Evolutionary conservation across 2,329 filamentous ascomycete genomes (phyloP).

Genomic region (Xylariaceae sp.): DNA sequence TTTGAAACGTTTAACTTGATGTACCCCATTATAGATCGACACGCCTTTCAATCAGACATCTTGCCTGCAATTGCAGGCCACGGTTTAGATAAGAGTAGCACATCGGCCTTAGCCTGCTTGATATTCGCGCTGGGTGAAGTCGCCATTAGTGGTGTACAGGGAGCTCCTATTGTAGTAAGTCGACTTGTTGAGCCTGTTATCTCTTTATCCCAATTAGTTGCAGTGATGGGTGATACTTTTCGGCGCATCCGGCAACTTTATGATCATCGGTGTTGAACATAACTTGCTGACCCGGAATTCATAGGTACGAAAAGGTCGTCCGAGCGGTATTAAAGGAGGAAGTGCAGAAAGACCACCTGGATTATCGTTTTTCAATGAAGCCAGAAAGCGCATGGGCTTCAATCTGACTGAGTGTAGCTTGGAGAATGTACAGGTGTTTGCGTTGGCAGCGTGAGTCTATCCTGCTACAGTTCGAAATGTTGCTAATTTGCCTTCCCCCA

Average conservation of each 20-base stretch:
- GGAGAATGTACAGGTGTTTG: slow-evolving; percentile 61
- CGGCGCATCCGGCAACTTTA: neutral
- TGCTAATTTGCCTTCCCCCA: slow-evolving; percentile 29
- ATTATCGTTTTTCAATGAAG: slow-evolving; percentile 63
- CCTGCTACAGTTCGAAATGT: neutral
- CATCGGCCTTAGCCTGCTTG: slow-evolving; percentile 57
- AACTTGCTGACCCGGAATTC: slow-evolving; percentile 6
- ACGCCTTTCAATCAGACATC: slow-evolving; percentile 53
- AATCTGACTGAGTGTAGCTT: slow-evolving; percentile 56
- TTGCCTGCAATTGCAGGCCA: slow-evolving; percentile 49
- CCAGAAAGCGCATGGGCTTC: slow-evolving; percentile 61
- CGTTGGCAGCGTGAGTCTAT: slow-evolving; percentile 54
- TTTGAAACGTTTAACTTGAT: slow-evolving; percentile 63
- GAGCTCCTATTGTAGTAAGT: slow-evolving; percentile 45
- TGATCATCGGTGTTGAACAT: neutral
- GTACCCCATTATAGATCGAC: slow-evolving; percentile 61
- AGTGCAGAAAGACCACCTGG: slow-evolving; percentile 55
- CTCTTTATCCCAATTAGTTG: neutral
- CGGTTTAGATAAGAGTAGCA: slow-evolving; percentile 52
- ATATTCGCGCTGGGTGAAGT: slow-evolving; percentile 63
- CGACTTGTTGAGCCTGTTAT: neutral
- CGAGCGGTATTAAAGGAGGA: slow-evolving; percentile 57
- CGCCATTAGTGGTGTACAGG: slow-evolving; percentile 54
- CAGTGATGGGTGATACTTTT: neutral
- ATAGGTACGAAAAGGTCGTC: slow-evolving; percentile 43